Percentiles rank a stretch among this genome's conserved stretches.
Conservation (phyloP, 2,329 filamentous ascomycete genomes). For the Falciphora oryzae region DNA sequence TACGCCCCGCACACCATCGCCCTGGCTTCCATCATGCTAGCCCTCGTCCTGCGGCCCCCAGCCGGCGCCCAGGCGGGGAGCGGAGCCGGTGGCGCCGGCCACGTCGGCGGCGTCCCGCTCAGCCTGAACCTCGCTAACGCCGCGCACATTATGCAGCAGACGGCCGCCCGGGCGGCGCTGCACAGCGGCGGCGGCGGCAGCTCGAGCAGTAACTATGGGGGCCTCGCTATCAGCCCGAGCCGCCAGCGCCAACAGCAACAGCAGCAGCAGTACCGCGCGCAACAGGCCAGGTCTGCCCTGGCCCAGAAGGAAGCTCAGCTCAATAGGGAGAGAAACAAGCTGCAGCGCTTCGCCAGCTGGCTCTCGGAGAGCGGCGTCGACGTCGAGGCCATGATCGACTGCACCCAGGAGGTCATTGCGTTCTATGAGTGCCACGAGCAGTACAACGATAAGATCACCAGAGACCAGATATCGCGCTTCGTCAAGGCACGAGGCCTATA, state of each 20-base stretch:
- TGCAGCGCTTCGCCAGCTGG: constrained; percentile 67
- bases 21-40: constrained; percentile 78
- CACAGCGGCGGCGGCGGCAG: constrained; percentile 1
- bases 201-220: constrained; percentile 24
- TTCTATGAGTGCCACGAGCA: constrained; percentile 69
- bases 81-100: constrained; percentile 10
- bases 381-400: constrained; percentile 79
- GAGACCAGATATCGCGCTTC: constrained; percentile 53
- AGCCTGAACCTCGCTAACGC: constrained; percentile 12
- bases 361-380: constrained; percentile 81
- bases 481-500: constrained; percentile 53
- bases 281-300: constrained; percentile 17
- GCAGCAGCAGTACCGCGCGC: constrained; percentile 18
- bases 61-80: constrained; percentile 3
- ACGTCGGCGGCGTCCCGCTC: constrained; percentile 14
- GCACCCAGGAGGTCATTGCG: constrained; percentile 85
- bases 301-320: constrained; percentile 9
- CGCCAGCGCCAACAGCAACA: constrained; percentile 11
- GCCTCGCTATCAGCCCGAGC: constrained; percentile 22
- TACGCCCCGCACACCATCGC: constrained; percentile 83
- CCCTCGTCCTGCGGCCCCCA: constrained; percentile 69
- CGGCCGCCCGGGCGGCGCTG: constrained; percentile 1
- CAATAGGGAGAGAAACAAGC: constrained; percentile 38
- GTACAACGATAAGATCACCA: constrained; percentile 54
- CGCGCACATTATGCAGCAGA: constrained; percentile 5